Conservation (phyloP, 306 rosid genomes). For the Sesbania bispinosa region DNA sequence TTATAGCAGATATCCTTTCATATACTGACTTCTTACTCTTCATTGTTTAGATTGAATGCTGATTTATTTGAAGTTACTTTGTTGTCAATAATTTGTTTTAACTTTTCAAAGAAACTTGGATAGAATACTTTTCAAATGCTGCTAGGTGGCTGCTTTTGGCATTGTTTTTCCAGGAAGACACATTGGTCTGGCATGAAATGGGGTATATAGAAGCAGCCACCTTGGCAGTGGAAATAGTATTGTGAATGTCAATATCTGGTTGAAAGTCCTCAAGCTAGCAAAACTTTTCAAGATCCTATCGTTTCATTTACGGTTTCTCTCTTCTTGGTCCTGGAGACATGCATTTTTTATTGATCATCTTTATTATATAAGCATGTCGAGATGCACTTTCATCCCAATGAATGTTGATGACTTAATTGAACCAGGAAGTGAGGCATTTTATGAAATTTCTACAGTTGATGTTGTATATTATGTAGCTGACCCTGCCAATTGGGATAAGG, state of each 20-base stretch:
- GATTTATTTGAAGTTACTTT: background rate
- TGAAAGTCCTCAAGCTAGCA: constrained; percentile 4
- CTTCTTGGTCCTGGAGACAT: background rate
- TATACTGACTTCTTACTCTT: background rate
- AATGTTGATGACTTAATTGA: constrained; percentile 16
- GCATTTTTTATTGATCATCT: constrained; percentile 5
- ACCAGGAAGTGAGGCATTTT: background rate
- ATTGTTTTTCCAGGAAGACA: background rate
- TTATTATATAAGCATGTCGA: background rate
- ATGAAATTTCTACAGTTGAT: background rate
- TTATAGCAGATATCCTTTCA: background rate
- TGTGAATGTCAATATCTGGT: background rate
- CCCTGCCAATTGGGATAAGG: background rate
- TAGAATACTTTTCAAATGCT: background rate
- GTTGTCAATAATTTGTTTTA: background rate
- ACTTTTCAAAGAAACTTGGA: background rate
- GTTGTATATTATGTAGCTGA: constrained; percentile 4
- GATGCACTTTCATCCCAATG: background rate
- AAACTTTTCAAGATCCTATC: constrained; percentile 12
- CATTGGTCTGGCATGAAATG: constrained; percentile 4
- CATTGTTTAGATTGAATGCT: background rate
- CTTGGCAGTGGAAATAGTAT: constrained; percentile 13
- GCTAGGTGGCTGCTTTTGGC: background rate
- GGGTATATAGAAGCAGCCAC: constrained; percentile 9
- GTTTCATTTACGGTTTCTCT: background rate